phyloP scores from a whole-genome alignment of 2,329 filamentous ascomycete genomes.

The Cryphonectria nitschkei region DNA sequence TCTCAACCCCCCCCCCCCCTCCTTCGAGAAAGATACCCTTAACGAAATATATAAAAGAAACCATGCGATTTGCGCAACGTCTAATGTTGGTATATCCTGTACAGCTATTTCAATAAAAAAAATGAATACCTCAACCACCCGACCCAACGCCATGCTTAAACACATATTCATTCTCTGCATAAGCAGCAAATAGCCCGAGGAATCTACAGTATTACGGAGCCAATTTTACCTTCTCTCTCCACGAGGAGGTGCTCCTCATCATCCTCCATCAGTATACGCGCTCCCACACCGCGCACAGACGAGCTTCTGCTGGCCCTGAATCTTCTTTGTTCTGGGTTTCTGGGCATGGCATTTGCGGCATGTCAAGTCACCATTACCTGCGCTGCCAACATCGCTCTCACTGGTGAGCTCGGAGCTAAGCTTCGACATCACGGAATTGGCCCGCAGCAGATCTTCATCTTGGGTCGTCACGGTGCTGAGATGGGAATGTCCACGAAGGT shows the following conservation, averaged over 20 bases:
- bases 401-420: conserved; percentile 61
- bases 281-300: conserved; percentile 63
- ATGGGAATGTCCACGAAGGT: conserved; percentile 20
- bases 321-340: conserved; percentile 61
- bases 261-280: conserved; percentile 30
- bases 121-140: neutral
- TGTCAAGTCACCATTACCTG: conserved; percentile 51
- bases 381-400: conserved; percentile 40
- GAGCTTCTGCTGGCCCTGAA: conserved; percentile 57
- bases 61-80: neutral
- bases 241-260: neutral
- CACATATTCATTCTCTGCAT: neutral
- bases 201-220: neutral
- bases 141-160: conserved; percentile 17
- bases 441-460: conserved; percentile 35
- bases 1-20: neutral
- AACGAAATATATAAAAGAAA: neutral
- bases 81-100: conserved; percentile 12
- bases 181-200: neutral
- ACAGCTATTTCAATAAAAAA: neutral
- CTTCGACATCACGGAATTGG: conserved; percentile 53
- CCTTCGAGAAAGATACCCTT: too few species aligned
- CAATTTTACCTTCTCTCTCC: neutral
- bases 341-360: conserved; percentile 63
- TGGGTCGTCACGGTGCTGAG: conserved; percentile 28